Base-by-base conservation (phyloP, 1,284 basidiomycete genomes). In the Cystobasidium sp. region DNA sequence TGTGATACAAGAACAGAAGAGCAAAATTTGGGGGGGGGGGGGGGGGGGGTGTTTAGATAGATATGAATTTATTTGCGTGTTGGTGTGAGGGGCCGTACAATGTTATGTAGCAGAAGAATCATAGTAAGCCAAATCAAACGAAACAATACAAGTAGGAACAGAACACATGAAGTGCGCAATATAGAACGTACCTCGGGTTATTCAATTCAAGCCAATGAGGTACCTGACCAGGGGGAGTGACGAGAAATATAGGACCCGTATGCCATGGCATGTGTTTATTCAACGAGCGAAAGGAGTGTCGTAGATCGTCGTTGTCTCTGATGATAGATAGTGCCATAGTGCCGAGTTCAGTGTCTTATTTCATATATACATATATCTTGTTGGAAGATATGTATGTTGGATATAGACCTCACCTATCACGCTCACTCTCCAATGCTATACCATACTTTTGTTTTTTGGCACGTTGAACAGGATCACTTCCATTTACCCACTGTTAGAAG, bases 231-330 rank as follows among this genome's bases (percentile, higher is more conserved):
- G 69, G 22, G 10, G 65, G 69, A 18, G 47, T 52, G 49, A 71
- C 69, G 31, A 71, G 59, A 41, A 64, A 71, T 16, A 71, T 39
- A 22, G 69, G 63, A 24, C 69, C 69, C 9, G 44, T 64, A 47
- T 71, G 69, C 69, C 69, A 71, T 4, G 69, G 69, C 14, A 63
- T 18, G 41, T 51, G 53, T 39, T 62, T 64, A 22, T 63, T 22
- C 1, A 71, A 41, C 0, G 59, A 49, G 12, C 69, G 24, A 20
- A 71, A 46, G 12, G 69, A 71, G 20, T 61, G 58, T 20, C 69
- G 43, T 6, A 71, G 41, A 20, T 71, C 69, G 46, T 63, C 69
- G n/a, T 62, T 71, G 51, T 71, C 69, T 71, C 66, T 68, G 51
- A 43, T 12, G 16, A n/a, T n/a, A n/a, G n/a, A 1, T 12, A 20